phyloP scores from a whole-genome alignment of 148 eudicot genomes.

The Chenopodium suecicum region DNA sequence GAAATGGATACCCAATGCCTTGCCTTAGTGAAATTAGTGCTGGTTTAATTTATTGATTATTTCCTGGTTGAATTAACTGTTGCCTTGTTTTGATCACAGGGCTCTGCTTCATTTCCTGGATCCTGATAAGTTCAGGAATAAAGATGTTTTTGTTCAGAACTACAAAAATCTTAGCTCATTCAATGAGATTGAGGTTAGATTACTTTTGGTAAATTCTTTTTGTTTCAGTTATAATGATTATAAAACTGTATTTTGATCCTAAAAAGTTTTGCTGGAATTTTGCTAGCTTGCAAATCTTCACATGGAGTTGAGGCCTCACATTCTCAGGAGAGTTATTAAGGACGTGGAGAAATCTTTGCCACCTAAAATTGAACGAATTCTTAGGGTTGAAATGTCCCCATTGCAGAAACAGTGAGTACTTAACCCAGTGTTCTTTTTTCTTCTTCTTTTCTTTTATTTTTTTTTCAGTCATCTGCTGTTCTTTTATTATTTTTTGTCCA shows the following conservation, averaged over 20 bases:
- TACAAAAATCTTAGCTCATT: conserved; percentile 97
- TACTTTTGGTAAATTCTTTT: neutral
- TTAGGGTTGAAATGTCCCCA: conserved; percentile 99
- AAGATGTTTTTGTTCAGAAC: conserved; percentile 91
- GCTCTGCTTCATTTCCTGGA: conserved; percentile 98
- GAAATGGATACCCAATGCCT: neutral
- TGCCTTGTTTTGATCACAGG: conserved; percentile 40
- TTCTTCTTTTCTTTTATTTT: neutral
- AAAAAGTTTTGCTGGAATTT: neutral
- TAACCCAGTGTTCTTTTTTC: too few relatives aligned
- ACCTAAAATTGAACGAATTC: conserved; percentile 96
- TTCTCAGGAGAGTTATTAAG: conserved; percentile 93
- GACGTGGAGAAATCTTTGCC: conserved; percentile 99
- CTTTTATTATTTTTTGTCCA: neutral
- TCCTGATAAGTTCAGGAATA: conserved; percentile 79
- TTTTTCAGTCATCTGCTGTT: neutral
- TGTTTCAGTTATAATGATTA: neutral
- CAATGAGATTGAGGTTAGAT: conserved; percentile 80
- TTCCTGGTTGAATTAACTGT: neutral
- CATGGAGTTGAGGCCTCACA: conserved; percentile 96
- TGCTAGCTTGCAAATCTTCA: conserved; percentile 94
- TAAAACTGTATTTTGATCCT: neutral
- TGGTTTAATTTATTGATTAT: neutral
- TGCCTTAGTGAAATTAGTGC: neutral
- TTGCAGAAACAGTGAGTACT: conserved; percentile 86